Evolutionary conservation across 1,284 basidiomycete species (phyloP).

Genomic region (Ceratobasidium sp.): DNA sequence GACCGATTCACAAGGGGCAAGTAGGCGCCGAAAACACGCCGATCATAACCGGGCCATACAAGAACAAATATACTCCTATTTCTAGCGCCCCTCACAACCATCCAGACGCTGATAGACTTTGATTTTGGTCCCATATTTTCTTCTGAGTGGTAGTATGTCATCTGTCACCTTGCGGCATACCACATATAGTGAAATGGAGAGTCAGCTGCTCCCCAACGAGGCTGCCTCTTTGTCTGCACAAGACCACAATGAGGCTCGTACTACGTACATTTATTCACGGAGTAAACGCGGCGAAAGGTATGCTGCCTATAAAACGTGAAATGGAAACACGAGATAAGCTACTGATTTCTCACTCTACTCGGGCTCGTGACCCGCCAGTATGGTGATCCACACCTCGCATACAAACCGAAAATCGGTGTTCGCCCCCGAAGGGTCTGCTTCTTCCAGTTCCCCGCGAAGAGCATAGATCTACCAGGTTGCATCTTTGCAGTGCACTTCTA

Average conservation of each 20-base stretch:
- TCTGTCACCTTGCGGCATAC: not conserved
- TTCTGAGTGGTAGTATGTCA: not conserved
- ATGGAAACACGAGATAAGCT: not conserved
- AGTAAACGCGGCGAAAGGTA: not conserved
- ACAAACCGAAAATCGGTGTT: no score
- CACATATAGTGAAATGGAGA: not conserved
- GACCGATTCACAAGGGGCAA: conserved; percentile 3
- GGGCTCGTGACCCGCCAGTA: not conserved
- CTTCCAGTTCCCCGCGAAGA: no score
- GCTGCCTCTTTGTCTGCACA: not conserved
- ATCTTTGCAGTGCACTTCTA: no score
- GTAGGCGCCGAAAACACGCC: conserved; percentile 12
- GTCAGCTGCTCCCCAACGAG: not conserved
- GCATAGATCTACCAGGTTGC: no score
- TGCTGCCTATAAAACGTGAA: not conserved
- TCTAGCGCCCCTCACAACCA: not conserved
- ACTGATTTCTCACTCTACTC: not conserved
- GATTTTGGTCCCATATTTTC: not conserved
- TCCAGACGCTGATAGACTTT: not conserved
- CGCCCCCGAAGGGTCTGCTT: no score
- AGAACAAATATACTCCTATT: not conserved
- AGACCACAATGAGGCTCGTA: not conserved
- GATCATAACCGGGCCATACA: not conserved
- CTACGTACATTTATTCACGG: conserved; percentile 7
- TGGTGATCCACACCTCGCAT: no score